phyloP scores from a whole-genome alignment of 352 stramenopile species.

The Globisporangium carolinianum region DNA sequence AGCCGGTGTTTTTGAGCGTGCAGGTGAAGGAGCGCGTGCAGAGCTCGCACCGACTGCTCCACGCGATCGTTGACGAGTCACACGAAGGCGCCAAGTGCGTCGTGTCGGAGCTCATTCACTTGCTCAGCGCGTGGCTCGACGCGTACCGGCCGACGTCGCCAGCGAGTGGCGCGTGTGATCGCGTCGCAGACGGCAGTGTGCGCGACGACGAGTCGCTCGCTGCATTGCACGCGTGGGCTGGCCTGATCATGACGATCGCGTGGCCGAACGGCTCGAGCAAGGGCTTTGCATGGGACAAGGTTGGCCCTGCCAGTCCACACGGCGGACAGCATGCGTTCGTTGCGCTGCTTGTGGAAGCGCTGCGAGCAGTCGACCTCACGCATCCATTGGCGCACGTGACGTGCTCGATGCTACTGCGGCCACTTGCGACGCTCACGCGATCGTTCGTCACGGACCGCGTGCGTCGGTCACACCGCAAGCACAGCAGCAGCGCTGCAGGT shows the following conservation, averaged over 20 bases:
- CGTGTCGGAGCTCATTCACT: conserved; percentile 60
- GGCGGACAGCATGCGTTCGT: conserved; percentile 70
- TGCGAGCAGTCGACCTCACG: conserved; percentile 71
- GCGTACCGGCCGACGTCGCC: background rate
- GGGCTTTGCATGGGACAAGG: conserved; percentile 74
- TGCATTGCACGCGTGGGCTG: conserved; percentile 76
- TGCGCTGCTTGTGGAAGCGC: conserved; percentile 58
- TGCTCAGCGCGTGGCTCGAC: conserved; percentile 62
- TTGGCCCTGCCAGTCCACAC: conserved; percentile 56
- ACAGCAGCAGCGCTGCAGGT: conserved; percentile 1
- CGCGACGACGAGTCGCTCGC: conserved; percentile 64
- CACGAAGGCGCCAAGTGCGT: conserved; percentile 72
- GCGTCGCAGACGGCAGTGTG: conserved; percentile 29
- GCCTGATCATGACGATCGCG: conserved; percentile 83
- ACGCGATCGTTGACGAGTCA: conserved; percentile 60
- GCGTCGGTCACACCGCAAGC: conserved; percentile 59
- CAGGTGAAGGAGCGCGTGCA: conserved; percentile 48
- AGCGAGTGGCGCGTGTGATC: background rate
- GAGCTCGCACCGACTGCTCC: conserved; percentile 61
- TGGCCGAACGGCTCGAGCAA: conserved; percentile 78
- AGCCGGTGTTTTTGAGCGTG: conserved; percentile 30
- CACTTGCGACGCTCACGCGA: conserved; percentile 69
- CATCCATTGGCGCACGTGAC: conserved; percentile 70
- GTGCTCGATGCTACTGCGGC: conserved; percentile 76
- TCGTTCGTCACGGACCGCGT: conserved; percentile 77